Evolutionary conservation across 2,329 filamentous ascomycete genomes (phyloP), one percentile per base, ranked within the genome.

Genomic region (Lachnellula arida): DNA sequence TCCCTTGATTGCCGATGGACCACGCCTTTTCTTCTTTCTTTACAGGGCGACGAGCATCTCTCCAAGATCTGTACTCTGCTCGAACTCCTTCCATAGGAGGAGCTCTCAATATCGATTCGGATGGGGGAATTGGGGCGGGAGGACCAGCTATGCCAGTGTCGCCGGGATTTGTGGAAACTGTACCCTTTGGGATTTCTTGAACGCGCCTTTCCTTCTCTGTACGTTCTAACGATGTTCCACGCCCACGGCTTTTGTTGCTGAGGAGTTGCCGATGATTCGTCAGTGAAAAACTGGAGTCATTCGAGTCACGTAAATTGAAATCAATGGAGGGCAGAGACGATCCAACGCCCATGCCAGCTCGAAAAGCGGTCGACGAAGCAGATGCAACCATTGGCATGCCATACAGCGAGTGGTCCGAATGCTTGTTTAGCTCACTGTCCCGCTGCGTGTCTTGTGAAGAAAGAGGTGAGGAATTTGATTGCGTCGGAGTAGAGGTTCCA

Each of bases 1-100:
- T 76, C 8, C 73, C 76, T 22, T 78, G 75, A 4, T 80, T 81
- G 2, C 81, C 81, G 67, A 86, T 85, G 19, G 82, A 86, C 83
- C 82, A 86, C 17, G 77, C 80, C 67, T 84, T 85, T 66, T 85
- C 82, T 0, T 79, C 57, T 43, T 61, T 54, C 12, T 49, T 54
- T 22, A 56, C 58, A 22, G 43, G 51, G 7, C 62, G 59, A 25
- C 53, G 61, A 40, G 60, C 58, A 59, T 66, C 66, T 58, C 68
- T 68, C 68, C 68, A 70, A 15, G 65, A 67, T 34, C 68, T 63
- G 50, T 70, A 70, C 46, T 61, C 57, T 15, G 68, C 68, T 50
- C 68, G 60, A 11, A 66, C 54, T 34, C 65, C 68, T 49, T 70
- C 68, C 8, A 60, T 64, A 9, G 68, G 68, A 23, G 63, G 65